Conservation (phyloP, 169 alveolate genomes). For the Plasmodium gonderi region DNA sequence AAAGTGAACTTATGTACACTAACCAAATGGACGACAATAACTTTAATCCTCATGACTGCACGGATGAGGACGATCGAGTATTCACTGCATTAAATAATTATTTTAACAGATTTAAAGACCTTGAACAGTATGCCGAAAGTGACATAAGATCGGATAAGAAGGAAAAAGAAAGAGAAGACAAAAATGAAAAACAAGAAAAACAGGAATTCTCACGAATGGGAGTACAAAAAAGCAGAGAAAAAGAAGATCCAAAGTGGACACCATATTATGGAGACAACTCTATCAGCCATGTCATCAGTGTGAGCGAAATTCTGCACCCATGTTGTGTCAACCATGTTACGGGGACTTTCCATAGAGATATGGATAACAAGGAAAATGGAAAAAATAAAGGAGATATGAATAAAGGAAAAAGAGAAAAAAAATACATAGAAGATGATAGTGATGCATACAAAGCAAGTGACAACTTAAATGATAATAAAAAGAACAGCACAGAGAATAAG, state of each 20-base stretch:
- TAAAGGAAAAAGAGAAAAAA: constrained; percentile 8
- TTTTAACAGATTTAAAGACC: background rate
- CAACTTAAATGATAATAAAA: background rate
- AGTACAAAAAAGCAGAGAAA: background rate
- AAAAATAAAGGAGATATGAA: background rate
- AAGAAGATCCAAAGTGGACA: background rate
- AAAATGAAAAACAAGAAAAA: background rate
- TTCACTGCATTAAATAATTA: constrained; percentile 21
- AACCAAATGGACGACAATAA: background rate
- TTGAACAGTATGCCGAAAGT: background rate
- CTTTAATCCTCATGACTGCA: background rate
- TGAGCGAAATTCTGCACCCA: background rate
- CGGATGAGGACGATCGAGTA: constrained; percentile 42
- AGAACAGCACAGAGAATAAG: background rate
- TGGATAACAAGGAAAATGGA: background rate
- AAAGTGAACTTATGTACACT: background rate
- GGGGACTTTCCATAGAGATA: background rate
- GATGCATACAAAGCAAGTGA: background rate
- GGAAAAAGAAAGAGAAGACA: background rate
- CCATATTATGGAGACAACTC: no score
- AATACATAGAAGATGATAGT: background rate
- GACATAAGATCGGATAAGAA: background rate
- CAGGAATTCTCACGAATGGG: background rate
- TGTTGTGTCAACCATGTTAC: background rate
- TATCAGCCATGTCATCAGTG: background rate